phyloP scores from a whole-genome alignment of 257 asterid species.

The Solanum dulcamara region DNA sequence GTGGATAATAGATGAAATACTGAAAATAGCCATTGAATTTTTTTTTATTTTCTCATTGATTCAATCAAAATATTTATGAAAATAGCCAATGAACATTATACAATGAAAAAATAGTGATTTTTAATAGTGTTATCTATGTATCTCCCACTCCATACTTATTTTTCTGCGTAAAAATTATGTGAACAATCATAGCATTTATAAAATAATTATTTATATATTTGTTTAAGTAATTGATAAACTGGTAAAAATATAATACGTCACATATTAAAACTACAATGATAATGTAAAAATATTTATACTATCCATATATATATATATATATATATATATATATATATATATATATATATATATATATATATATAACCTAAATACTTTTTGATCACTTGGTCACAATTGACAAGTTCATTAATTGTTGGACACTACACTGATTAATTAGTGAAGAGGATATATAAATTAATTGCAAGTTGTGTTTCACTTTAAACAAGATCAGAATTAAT shows the following conservation, averaged over 20 bases:
- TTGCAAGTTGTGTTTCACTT: neutral
- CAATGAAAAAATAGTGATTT: too few species aligned
- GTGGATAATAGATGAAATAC: too few species aligned
- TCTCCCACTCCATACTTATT: too few species aligned
- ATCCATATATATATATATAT: too few species aligned
- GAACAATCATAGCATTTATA: neutral
- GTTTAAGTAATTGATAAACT: too few species aligned
- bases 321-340: neutral
- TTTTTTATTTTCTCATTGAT: too few species aligned
- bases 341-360: neutral
- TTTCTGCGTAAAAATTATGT: neutral
- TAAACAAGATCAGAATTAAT: neutral
- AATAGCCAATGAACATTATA: too few species aligned
- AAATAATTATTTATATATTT: neutral
- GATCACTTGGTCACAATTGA: neutral
- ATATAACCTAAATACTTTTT: neutral
- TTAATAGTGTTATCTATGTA: too few species aligned
- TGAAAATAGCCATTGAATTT: too few species aligned
- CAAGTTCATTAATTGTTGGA: neutral
- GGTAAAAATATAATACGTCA: too few species aligned
- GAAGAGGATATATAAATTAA: neutral
- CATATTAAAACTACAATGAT: neutral
- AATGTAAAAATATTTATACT: neutral
- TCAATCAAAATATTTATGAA: too few species aligned
- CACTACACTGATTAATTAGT: neutral